Base-by-base conservation (phyloP, 2,329 filamentous ascomycete species). In the Bipolaris cookei region DNA sequence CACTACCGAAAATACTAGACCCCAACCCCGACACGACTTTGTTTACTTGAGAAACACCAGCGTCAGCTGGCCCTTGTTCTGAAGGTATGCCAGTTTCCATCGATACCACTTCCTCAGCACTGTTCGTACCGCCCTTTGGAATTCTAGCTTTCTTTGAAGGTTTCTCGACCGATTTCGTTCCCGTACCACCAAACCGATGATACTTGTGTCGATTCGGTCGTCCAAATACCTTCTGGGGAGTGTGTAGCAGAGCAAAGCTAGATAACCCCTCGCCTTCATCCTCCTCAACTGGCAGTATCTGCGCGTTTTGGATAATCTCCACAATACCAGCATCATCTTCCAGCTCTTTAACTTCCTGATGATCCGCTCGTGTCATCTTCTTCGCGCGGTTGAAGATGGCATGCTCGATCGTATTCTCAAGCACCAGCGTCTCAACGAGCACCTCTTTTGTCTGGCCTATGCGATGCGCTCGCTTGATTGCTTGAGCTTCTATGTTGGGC, bases 391-490 rank as follows among this genome's bases (percentile, higher is more conserved):
- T 82, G 4, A 96, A 80, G 68, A 98, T 94, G 14, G 89, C 85
- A 73, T 97, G 91, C 69, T 97, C 94, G 8, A 97, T 85, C 8
- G 90, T 96, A 55, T 86, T 87, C 51, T 84, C 85, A 5, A 97
- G 79, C 0, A 97, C 89, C 1, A 97, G 79, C 0, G 92, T 97
- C 77, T 97, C 92, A 0, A 97, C 93, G 7, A 86, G 86, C 0
- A 97, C 93, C 0, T 87, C 85, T 58, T 85, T 88, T 0, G 79
- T 87, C 74, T 97, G 93, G 10, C 92, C 92, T 66, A 97, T 96
- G 11, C 94, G 85, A 64, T 96, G 90, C 0, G 90, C 92, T 70
- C 94, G 88, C 58, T 96, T 96, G 61, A 97, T 91, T 0, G 94
- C 94, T 75, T 98, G 94, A 1, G 90, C 92, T 73, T 96, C 91